phyloP scores from a whole-genome alignment of 2,329 filamentous ascomycete species.

The Fusarium sp. region DNA sequence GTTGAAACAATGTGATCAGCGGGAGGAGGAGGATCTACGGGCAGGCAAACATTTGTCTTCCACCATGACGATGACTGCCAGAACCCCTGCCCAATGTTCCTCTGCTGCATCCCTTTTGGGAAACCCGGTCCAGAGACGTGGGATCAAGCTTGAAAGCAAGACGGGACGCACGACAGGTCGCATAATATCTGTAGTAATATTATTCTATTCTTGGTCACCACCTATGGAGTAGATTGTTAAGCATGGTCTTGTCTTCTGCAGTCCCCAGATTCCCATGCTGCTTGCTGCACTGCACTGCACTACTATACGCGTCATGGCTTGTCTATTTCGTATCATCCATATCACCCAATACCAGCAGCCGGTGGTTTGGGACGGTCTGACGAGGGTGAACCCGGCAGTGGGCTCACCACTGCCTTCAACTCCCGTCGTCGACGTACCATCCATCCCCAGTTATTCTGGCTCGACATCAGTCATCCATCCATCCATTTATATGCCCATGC shows the following conservation, averaged over 20 bases:
- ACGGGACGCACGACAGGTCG: slow-evolving; percentile 1
- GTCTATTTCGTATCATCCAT: slow-evolving; percentile 9
- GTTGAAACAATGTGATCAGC: slow-evolving; percentile 15
- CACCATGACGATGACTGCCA: neutral
- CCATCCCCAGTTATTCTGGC: neutral
- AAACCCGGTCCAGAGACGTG: neutral
- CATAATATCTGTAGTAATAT: slow-evolving; percentile 3
- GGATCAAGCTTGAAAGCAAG: neutral
- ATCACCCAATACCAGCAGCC: slow-evolving; percentile 10
- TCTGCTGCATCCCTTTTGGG: neutral
- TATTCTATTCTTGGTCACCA: slow-evolving; percentile 1
- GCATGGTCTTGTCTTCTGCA: neutral
- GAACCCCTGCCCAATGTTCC: neutral
- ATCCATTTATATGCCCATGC: neutral
- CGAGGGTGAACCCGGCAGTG: slow-evolving; percentile 17
- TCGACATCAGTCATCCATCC: neutral
- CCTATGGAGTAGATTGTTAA: neutral
- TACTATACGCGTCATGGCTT: slow-evolving; percentile 1
- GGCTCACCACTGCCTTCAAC: slow-evolving; percentile 3
- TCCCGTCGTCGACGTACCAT: slow-evolving; percentile 3
- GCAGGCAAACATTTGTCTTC: neutral
- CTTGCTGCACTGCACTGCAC: neutral
- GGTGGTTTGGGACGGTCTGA: neutral
- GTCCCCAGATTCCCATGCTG: slow-evolving; percentile 3
- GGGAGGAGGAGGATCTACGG: neutral